Conservation (phyloP, 768 basidiomycete species). For the Psilocybe azurescens region DNA sequence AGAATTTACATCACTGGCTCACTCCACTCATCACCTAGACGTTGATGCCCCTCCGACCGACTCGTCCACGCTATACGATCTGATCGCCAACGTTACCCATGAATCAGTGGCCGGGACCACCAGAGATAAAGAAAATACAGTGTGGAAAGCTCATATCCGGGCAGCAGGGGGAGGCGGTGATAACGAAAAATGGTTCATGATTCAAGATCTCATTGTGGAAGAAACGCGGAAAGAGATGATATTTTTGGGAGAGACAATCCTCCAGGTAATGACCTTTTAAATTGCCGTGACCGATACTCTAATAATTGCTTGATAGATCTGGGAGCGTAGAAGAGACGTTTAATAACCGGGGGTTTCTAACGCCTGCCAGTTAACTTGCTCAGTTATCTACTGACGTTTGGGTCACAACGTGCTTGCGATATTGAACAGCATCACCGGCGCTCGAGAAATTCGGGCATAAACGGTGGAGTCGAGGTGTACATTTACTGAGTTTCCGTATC, state of each 20-base stretch:
- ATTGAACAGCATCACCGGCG: slow-evolving; percentile 19
- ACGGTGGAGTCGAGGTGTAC: slow-evolving; percentile 7
- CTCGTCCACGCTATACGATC: slow-evolving; percentile 82
- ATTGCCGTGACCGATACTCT: slow-evolving; percentile 15
- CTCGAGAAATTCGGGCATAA: slow-evolving; percentile 15
- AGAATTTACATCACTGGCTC: slow-evolving; percentile 26
- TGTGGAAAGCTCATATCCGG: slow-evolving; percentile 91
- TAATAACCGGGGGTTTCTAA: slow-evolving; percentile 26
- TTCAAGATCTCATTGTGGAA: slow-evolving; percentile 95
- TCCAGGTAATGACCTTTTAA: slow-evolving; percentile 68
- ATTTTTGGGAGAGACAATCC: slow-evolving; percentile 93
- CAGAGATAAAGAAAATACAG: slow-evolving; percentile 87
- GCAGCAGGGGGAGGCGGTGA: slow-evolving; percentile 79
- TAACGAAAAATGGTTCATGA: slow-evolving; percentile 92
- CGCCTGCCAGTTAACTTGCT: slow-evolving; percentile 17
- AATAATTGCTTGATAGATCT: slow-evolving; percentile 49
- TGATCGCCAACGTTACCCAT: slow-evolving; percentile 94
- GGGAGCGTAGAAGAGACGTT: slow-evolving; percentile 57
- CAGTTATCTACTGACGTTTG: slow-evolving; percentile 6
- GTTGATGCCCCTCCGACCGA: slow-evolving; percentile 70
- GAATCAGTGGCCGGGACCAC: slow-evolving; percentile 97
- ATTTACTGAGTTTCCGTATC: slow-evolving; percentile 20
- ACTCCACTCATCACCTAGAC: slow-evolving; percentile 53
- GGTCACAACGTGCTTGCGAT: slow-evolving; percentile 2
- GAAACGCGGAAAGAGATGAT: slow-evolving; percentile 99